Evolutionary conservation across 2,329 filamentous ascomycete genomes (phyloP), one percentile per base, ranked within the genome.

Genomic region (Epicoccum nigrum): DNA sequence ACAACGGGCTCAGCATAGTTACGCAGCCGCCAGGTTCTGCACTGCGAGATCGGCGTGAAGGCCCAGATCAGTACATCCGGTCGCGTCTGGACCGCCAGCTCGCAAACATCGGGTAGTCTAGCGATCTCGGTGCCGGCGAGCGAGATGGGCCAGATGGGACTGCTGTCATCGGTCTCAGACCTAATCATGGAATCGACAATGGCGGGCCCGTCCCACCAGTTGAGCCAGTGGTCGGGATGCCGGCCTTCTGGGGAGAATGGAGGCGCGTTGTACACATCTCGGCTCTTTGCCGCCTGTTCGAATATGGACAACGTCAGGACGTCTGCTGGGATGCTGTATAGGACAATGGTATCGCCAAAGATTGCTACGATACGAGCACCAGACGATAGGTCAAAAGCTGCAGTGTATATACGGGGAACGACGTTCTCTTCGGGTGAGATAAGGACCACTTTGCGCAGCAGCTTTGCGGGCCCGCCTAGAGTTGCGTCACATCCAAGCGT

Each of bases 401-500:
- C 78, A 3, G 79, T 76, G 64, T 87, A 89, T 2, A 81, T 62
- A 5, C 78, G 74, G 1, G 84, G 83, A 44, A 75, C 53, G n/a
- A 51, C 45, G 9, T 35, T 56, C 2, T 55, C 34, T 27, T 57
- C 41, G 0, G 72, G 72, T 2, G 80, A 76, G 13, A 76, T 62
- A 31, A 87, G 83, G 56, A 81, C 76, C 9, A 87, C 77, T 51
- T 86, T 86, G 19, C 82, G 77, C 5, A 83, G 74, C 12, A 88
- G 71, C 56, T 82, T 84, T 0, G 76, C 83, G 45, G 77, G 81
- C 34, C 83, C 82, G 23, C 76, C 76, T 15, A 83, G 72, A 1
- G 84, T 83, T 0, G 82, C 80, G 72, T 88, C 83, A 37, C 78
- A 83, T 3, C 86, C 86, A 13, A 89, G 71, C 54, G 81, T 86